Base-by-base conservation (phyloP, 495 filamentous ascomycete genomes). In the Apodospora peruviana region DNA sequence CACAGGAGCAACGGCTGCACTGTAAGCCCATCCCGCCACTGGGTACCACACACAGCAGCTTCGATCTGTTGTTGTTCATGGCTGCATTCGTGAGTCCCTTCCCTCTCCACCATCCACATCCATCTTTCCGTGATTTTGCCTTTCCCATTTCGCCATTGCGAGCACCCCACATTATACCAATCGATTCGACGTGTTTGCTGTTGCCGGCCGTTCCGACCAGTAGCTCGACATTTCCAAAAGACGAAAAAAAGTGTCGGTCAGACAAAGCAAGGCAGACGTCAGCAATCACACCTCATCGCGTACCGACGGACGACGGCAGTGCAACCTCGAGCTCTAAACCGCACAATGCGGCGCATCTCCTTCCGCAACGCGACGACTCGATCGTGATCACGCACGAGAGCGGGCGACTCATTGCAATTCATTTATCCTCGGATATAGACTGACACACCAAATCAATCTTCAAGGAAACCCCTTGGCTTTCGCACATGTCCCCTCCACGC, bases 71-170 rank as follows among this genome's bases (percentile, higher is more conserved):
- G 39, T 47, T 58, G 45, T 65, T 68, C 45, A 75, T 75, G 71
- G 71, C 71, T 70, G 71, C 71, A 53, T 65, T 75, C 51, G 71
- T 75, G 60, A 71, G 71, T 70, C n/a, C n/a, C n/a, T 40, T 3
- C 32, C 18, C 34, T 48, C 38, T 39, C 32, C 48, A 40, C 34
- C 25, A 48, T 45, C 44, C 42, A 40, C 22, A n/a, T 23, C 37
- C 41, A 27, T 32, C 23, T 51, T 21, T 53, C 29, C 32, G 20
- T 40, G 21, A 24, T 37, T 12, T 11, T 16, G 19, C 12, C 18
- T 32, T 37, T 43, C 10, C 8, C 11, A 21, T 39, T 20, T 18
- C 29, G 29, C 4, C 36, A 18, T 24, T 21, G 11, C 24, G 2
- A 21, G 22, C 32, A 14, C 42, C 19, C 2, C 14, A 2, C 22